phyloP scores from a whole-genome alignment of 2,329 filamentous ascomycete species.

The Colletotrichum eremochloae region DNA sequence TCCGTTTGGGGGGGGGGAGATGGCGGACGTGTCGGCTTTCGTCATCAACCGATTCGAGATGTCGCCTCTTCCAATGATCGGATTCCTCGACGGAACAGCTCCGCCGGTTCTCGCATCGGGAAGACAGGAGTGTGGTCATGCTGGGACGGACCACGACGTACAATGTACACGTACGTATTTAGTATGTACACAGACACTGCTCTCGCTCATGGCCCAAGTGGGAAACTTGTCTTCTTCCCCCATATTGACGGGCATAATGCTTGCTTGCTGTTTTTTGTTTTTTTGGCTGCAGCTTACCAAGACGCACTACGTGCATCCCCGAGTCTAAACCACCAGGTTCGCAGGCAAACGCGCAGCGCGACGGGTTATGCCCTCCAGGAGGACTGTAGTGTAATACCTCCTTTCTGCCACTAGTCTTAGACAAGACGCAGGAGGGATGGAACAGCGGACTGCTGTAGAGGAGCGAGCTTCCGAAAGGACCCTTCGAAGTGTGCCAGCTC shows the following conservation, averaged over 20 bases:
- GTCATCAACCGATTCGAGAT: background rate
- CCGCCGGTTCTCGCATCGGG: background rate
- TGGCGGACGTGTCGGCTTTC: background rate
- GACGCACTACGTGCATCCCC: background rate
- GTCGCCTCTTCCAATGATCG: background rate
- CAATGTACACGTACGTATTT: background rate
- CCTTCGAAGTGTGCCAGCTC: too few relatives aligned
- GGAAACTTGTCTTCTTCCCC: background rate
- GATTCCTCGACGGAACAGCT: constrained; percentile 18
- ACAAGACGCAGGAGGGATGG: background rate
- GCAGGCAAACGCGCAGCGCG: background rate
- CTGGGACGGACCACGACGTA: background rate
- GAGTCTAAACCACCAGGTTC: background rate
- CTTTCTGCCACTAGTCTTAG: constrained; percentile 5
- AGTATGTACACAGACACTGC: background rate
- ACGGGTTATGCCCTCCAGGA: background rate
- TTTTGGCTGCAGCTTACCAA: background rate
- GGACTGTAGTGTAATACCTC: background rate
- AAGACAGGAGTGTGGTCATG: background rate
- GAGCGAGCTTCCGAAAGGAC: background rate
- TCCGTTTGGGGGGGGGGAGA: background rate
- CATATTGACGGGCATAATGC: background rate
- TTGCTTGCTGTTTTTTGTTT: background rate
- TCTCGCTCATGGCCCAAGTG: background rate
- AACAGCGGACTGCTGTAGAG: background rate